Percentiles rank a stretch among this genome's conserved stretches.
Conservation (phyloP, 2,329 filamentous ascomycete genomes). For the Sphaceloma murrayae region DNA sequence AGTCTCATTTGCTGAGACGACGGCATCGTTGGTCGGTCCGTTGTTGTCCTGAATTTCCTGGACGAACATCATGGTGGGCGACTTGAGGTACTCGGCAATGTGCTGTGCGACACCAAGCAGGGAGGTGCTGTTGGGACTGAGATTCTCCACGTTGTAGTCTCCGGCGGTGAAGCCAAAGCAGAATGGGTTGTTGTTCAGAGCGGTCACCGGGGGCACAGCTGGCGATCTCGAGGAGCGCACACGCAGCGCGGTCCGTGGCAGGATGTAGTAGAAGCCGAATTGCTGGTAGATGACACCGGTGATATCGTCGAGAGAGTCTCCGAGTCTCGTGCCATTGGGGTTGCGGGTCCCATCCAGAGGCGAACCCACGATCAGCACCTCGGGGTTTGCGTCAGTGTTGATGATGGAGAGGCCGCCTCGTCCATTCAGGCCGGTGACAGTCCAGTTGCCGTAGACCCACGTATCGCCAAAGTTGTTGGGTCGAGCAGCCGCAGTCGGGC, state of each 20-base stretch:
- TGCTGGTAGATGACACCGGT: slow-evolving; percentile 58
- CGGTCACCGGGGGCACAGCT: slow-evolving; percentile 41
- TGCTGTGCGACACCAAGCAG: slow-evolving; percentile 52
- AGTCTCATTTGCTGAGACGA: slow-evolving; percentile 49
- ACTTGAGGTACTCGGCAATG: slow-evolving; percentile 54
- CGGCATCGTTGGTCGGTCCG: slow-evolving; percentile 51
- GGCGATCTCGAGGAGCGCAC: slow-evolving; percentile 39
- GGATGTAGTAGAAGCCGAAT: slow-evolving; percentile 60
- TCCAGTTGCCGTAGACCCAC: slow-evolving; percentile 59
- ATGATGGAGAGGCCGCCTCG: slow-evolving; percentile 57
- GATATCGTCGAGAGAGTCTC: slow-evolving; percentile 55
- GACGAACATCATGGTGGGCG: slow-evolving; percentile 57
- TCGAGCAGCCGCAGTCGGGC: slow-evolving; percentile 47
- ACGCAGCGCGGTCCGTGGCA: slow-evolving; percentile 51
- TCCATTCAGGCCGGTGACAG: slow-evolving; percentile 50
- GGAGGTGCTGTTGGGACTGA: slow-evolving; percentile 47
- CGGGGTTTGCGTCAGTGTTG: slow-evolving; percentile 57
- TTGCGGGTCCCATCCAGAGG: slow-evolving; percentile 58
- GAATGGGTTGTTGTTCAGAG: slow-evolving; percentile 44
- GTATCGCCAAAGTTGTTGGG: slow-evolving; percentile 59
- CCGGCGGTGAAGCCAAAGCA: slow-evolving; percentile 56
- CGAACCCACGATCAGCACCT: slow-evolving; percentile 54
- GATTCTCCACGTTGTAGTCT: slow-evolving; percentile 62
- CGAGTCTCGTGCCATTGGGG: slow-evolving; percentile 50
- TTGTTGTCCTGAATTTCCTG: slow-evolving; percentile 63